Evolutionary conservation across 176 grass and related monocot genomes (phyloP).

Genomic region (Carex scoparia): DNA sequence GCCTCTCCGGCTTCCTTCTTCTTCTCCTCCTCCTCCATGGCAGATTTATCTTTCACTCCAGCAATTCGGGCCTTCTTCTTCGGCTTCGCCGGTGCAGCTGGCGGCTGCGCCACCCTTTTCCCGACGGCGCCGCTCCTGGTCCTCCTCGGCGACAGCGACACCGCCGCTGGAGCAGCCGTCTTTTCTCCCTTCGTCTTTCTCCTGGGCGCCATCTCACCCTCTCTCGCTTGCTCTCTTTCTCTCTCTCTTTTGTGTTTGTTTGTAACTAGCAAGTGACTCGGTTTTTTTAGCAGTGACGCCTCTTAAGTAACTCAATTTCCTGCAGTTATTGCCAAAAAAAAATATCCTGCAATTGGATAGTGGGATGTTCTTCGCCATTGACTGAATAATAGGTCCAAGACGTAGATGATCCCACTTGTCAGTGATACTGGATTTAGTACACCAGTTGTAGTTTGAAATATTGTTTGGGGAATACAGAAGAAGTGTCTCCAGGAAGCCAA

Average conservation of each 20-base stretch:
- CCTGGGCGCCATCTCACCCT: conserved; percentile 15
- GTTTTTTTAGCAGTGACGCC: background rate
- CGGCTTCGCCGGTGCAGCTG: background rate
- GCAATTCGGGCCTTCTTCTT: conserved; percentile 6
- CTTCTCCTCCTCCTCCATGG: background rate
- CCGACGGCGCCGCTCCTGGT: conserved; percentile 13
- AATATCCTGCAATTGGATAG: no score
- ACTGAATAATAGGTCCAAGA: background rate
- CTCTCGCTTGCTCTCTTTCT: background rate
- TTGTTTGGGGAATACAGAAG: background rate
- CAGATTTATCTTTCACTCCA: no score
- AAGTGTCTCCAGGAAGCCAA: background rate
- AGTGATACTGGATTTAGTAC: background rate
- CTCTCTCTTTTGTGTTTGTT: background rate
- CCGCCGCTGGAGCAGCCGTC: background rate
- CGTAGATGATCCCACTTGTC: background rate
- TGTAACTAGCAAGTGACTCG: background rate
- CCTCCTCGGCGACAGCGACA: conserved; percentile 8
- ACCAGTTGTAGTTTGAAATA: background rate
- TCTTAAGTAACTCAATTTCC: background rate
- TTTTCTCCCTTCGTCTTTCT: background rate
- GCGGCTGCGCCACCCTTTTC: background rate
- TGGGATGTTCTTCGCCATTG: background rate
- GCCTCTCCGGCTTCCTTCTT: background rate
- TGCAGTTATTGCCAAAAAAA: no score